Conservation (phyloP, 768 basidiomycete species). For the Hypsizygus marmoreus region DNA sequence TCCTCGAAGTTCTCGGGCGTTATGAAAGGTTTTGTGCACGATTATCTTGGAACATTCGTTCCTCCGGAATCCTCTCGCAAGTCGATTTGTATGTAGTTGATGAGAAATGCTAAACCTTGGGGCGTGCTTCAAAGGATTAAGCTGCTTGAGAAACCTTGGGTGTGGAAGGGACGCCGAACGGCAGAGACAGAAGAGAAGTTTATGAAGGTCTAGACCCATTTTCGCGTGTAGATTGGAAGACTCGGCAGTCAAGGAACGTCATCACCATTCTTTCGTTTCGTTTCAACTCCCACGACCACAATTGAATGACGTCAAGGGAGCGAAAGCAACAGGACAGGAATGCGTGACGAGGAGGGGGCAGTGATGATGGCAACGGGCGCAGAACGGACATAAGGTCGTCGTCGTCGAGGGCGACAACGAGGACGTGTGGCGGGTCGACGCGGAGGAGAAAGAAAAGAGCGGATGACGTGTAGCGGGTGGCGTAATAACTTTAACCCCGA, state of each 20-base stretch:
- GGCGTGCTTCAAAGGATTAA: too few species aligned
- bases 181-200: too few species aligned
- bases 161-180: too few species aligned
- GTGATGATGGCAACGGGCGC: background rate
- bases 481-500: slow-evolving; percentile 18
- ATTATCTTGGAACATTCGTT: too few species aligned
- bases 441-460: background rate
- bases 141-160: too few species aligned
- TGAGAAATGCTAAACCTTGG: too few species aligned
- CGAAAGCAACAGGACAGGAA: background rate
- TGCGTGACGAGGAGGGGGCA: background rate
- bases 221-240: background rate
- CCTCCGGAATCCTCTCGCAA: too few species aligned
- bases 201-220: too few species aligned
- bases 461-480: slow-evolving; percentile 17
- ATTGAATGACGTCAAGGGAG: slow-evolving; percentile 13
- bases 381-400: background rate
- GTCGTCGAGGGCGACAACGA: slow-evolving; percentile 1
- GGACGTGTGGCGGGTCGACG: background rate
- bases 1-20: too few species aligned
- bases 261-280: background rate
- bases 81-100: too few species aligned
- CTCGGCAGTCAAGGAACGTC: too few species aligned
- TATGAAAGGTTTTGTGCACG: too few species aligned
- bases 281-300: slow-evolving; percentile 4